phyloP scores from a whole-genome alignment of 257 asterid genomes.

The Gardenia jasminoides region DNA sequence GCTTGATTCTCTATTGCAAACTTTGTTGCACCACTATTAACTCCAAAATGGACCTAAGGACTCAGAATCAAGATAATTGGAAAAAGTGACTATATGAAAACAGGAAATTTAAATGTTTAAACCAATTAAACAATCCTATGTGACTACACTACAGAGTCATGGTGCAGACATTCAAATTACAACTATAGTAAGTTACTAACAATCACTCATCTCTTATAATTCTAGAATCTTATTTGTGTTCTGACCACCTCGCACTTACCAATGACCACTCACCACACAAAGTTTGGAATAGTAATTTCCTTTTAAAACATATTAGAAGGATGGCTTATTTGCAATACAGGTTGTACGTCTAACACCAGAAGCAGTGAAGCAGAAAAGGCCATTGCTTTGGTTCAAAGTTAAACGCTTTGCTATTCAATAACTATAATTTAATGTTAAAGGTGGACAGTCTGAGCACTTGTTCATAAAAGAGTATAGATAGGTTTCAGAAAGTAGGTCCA shows the following conservation, averaged over 20 bases:
- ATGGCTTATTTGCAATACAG: neutral
- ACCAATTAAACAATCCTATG: neutral
- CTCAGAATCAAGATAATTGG: conserved; percentile 20
- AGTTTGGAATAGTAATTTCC: neutral
- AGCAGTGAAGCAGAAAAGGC: neutral
- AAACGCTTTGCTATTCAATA: neutral
- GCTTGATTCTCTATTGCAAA: conserved; percentile 93
- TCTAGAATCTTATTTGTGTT: neutral
- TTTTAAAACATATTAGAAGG: neutral
- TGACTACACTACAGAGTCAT: neutral
- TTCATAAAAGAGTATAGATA: neutral
- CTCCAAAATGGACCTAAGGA: conserved; percentile 90
- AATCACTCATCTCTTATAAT: neutral
- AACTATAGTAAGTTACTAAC: neutral
- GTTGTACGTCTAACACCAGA: neutral
- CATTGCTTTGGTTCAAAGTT: neutral
- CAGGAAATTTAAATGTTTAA: neutral
- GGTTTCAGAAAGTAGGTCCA: neutral
- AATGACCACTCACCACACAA: neutral
- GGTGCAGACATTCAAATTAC: neutral
- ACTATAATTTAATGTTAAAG: neutral
- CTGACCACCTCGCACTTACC: neutral
- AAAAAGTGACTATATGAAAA: conserved; percentile 12
- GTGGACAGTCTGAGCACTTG: neutral
- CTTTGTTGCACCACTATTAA: conserved; percentile 91